phyloP scores from a whole-genome alignment of 345 rosid genomes.

The Murraya koenigii region DNA sequence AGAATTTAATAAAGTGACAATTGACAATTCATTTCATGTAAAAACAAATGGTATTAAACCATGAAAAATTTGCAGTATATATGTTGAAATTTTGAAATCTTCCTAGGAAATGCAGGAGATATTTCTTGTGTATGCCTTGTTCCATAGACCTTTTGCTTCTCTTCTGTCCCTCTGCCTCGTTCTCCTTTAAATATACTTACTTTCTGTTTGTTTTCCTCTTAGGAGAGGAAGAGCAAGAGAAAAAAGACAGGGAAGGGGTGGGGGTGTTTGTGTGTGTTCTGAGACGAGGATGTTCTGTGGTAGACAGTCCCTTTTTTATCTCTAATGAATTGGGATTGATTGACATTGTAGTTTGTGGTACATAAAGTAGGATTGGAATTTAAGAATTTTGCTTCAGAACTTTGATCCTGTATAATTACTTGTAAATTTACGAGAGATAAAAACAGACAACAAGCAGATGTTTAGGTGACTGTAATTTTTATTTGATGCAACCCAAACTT shows the following conservation, averaged over 20 bases:
- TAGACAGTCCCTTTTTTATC: background rate
- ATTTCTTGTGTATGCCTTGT: background rate
- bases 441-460: background rate
- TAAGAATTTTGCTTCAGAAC: background rate
- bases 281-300: background rate
- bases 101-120: background rate
- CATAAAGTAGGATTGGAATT: background rate
- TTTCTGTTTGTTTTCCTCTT: background rate
- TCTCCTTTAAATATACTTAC: background rate
- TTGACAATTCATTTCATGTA: background rate
- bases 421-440: background rate
- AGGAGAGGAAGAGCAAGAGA: too few species aligned
- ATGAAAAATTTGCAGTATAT: slow-evolving; percentile 2
- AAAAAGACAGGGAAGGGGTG: too few species aligned
- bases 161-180: background rate
- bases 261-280: background rate
- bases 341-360: background rate
- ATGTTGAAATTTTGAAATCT: background rate
- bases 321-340: background rate
- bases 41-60: background rate
- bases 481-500: background rate
- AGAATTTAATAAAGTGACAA: slow-evolving; percentile 1
- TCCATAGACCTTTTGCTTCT: background rate
- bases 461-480: background rate
- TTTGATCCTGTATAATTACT: background rate